phyloP scores from a whole-genome alignment of 208 protist species.

The Trypanosomatidae sp. region DNA sequence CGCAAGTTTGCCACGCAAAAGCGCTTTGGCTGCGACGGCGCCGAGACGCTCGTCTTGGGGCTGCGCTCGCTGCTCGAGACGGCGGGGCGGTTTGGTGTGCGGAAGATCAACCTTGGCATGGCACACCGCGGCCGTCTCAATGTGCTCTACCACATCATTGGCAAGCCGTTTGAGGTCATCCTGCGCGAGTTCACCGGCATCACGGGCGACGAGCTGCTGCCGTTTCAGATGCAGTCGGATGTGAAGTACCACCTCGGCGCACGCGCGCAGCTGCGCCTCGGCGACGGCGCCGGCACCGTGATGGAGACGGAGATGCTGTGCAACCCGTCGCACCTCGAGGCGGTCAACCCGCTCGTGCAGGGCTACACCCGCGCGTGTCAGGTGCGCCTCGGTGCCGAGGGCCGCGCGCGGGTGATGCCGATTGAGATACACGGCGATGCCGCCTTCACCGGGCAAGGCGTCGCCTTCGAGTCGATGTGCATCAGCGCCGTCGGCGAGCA shows the following conservation, averaged over 20 bases:
- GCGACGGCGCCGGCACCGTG: slow-evolving; percentile 52
- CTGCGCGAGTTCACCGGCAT: slow-evolving; percentile 88
- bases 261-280: slow-evolving; percentile 42
- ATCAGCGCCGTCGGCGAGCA: slow-evolving; percentile 89
- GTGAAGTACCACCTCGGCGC: slow-evolving; percentile 99
- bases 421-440: slow-evolving; percentile 98
- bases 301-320: slow-evolving; percentile 94
- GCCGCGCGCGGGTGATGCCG: slow-evolving; percentile 50
- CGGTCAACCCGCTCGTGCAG: slow-evolving; percentile 97
- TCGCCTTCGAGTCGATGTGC: slow-evolving; percentile 96
- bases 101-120: slow-evolving; percentile 96
- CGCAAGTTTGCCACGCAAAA: slow-evolving; percentile 93
- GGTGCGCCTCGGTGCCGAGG: slow-evolving; percentile 22
- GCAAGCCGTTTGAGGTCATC: slow-evolving; percentile 91
- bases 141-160: slow-evolving; percentile 94
- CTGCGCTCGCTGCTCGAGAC: slow-evolving; percentile 89
- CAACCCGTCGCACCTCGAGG: slow-evolving; percentile 98
- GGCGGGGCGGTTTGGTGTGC: slow-evolving; percentile 74
- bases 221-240: slow-evolving; percentile 93
- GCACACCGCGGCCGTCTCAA: slow-evolving; percentile 97
- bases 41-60: slow-evolving; percentile 92
- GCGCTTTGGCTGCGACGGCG: slow-evolving; percentile 95
- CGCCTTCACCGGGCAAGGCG: slow-evolving; percentile 95
- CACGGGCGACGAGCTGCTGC: slow-evolving; percentile 39
- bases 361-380: slow-evolving; percentile 96